Base-by-base conservation (phyloP, 2,329 filamentous ascomycete genomes). In the Zalaria obscura region DNA sequence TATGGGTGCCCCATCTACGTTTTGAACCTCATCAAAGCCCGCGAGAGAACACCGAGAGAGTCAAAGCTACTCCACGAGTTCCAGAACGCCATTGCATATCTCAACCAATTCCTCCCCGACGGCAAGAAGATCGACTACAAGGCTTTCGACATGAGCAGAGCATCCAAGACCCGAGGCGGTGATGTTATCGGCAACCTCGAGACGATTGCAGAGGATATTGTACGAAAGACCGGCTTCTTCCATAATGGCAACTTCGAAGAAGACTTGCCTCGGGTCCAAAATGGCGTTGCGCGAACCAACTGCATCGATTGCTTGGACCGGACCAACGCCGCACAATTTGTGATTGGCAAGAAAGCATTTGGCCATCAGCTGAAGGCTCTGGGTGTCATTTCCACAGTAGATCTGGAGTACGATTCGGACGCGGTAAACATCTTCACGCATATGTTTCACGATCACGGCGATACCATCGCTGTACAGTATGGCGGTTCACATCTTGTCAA, bases 301-400 rank as follows among this genome's bases (percentile, higher is more conserved):
- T 98, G 91, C 59, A 96, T 98, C 52, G 91, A 98, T 61, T 98
- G 91, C 54, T 72, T 98, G 1, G 91, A 98, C 61, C 80, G 91
- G 25, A 98, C 91, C 5, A 98, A 98, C 57, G 91, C 91, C 3
- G 91, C 91, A 2, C 91, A 98, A 56, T 98, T 96, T 52, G 88
- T 98, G 27, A 93, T 98, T 52, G 91, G 87, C 4, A 98, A 98
- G 65, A 75, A 85, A 51, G 91, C 91, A 0, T 73, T 98, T 7
- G 91, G 88, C 1, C 78, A 93, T 52, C 91, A 98, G 61, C 72
- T 98, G 5, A 83, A 94, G 57, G 88, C 89, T 3, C 72, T 98
- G 3, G 91, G 91, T 4, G 80, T 98, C 27, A 80, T 96, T 27
- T 76, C 79, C 43, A 75, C 81, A 32, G 81, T 82, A 1, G 76